Evolutionary conservation across 1,284 basidiomycete genomes (phyloP).

Genomic region (Stereum hirsutum): DNA sequence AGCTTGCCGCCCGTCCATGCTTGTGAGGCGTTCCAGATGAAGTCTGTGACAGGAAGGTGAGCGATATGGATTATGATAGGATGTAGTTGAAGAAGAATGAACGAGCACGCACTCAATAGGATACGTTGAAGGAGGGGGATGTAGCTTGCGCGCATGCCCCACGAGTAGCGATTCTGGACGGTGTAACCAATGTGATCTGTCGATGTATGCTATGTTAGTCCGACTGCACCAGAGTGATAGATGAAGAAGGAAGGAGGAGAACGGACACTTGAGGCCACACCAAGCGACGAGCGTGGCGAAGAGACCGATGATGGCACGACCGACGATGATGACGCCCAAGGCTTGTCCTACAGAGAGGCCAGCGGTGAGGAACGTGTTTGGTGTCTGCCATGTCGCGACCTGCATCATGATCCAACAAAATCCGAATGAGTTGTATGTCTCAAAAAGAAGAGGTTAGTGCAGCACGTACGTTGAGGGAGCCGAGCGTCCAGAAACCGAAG

Average conservation of each 20-base stretch:
- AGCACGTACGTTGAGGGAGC: slow-evolving; percentile 8
- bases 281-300: slow-evolving; percentile 11
- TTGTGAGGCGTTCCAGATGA: slow-evolving; percentile 13
- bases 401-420: too few relatives aligned
- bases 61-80: too few relatives aligned
- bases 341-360: slow-evolving; percentile 13
- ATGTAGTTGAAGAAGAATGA: too few relatives aligned
- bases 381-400: slow-evolving; percentile 12
- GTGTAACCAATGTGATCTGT: slow-evolving; percentile 14
- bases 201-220: too few relatives aligned
- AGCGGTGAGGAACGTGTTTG: slow-evolving; percentile 10
- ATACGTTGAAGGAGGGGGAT: slow-evolving; percentile 12
- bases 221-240: too few relatives aligned
- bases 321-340: slow-evolving; percentile 12
- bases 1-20: slow-evolving; percentile 12
- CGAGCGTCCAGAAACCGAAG: slow-evolving; percentile 11
- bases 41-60: too few relatives aligned
- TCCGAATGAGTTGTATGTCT: neutral
- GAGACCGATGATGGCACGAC: slow-evolving; percentile 8
- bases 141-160: slow-evolving; percentile 13
- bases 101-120: too few relatives aligned
- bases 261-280: slow-evolving; percentile 11
- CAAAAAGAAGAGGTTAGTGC: neutral
- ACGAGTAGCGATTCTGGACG: slow-evolving; percentile 12
- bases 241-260: too few relatives aligned